Evolutionary conservation across 805 yeast species (phyloP).

Genomic region (Brettanomyces anomalus): DNA sequence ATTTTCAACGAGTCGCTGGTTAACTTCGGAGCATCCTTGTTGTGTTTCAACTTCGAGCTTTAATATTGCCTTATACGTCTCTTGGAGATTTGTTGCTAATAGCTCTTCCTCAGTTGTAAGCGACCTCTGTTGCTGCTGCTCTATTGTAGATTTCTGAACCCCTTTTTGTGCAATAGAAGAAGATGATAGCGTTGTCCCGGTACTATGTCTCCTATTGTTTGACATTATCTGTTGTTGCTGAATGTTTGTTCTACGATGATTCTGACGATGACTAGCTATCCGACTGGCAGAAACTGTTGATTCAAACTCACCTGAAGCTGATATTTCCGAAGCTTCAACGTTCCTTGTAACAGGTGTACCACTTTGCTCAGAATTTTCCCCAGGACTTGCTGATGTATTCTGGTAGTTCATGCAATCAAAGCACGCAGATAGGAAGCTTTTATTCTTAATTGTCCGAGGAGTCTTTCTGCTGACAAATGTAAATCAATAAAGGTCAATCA

Average conservation of each 20-base stretch:
- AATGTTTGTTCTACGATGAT: too few species aligned
- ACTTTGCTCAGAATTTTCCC: too few species aligned
- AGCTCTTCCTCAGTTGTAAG: constrained; percentile 52
- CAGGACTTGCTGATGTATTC: too few species aligned
- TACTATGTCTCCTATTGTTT: constrained; percentile 15
- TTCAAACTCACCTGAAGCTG: constrained; percentile 4
- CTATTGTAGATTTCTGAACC: constrained; percentile 11
- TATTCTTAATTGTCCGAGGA: too few species aligned
- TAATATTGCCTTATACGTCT: constrained; percentile 62
- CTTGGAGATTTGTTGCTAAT: constrained; percentile 62
- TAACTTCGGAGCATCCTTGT: constrained; percentile 53
- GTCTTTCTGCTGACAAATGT: too few species aligned
- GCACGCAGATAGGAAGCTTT: too few species aligned
- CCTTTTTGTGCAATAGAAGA: background rate
- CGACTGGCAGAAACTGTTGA: constrained; percentile 3
- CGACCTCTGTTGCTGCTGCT: constrained; percentile 13
- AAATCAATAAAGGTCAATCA: too few species aligned
- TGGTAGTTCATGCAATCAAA: too few species aligned
- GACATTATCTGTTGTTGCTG: constrained; percentile 4
- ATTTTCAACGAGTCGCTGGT: constrained; percentile 40
- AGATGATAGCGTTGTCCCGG: constrained; percentile 16
- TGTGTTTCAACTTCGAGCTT: constrained; percentile 61
- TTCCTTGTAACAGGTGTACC: too few species aligned
- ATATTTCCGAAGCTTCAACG: too few species aligned
- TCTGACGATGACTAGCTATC: constrained; percentile 3